Evolutionary conservation across 192 early-diverging fungal genomes (phyloP), one percentile per base, ranked within the genome.

Genomic region (Linnemannia zychae): DNA sequence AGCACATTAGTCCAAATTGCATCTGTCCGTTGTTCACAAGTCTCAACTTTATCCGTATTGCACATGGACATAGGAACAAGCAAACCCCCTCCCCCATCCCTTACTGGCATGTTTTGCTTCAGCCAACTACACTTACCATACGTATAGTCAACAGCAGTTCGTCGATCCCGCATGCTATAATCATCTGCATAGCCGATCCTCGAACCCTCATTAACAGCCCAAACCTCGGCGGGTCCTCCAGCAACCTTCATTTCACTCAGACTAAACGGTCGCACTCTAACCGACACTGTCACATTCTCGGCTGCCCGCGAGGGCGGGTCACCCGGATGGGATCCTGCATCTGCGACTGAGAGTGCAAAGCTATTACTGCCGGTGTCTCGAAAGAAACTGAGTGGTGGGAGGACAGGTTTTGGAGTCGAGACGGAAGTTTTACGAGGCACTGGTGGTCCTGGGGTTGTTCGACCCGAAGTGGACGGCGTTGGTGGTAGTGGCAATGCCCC

Each of bases 261-360:
- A 47, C 90, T 94, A 18, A 93, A 90, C 28, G 95, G 95, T 48
- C 95, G 88, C 40, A 93, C 87, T 48, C 95, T 90, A 49, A 96
- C 93, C n/a, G 93, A 90, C 40, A 96, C 95, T 37, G 93, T 92
- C 15, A 96, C 87, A 80, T 89, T 91, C 74, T 92, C 82, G 44
- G 82, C 82, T 17, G 60, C 47, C 28, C 72, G 12, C 34, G 37
- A 57, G 31, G 69, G 49, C 24, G 40, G 38, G 40, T 71, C 69
- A 4, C 60, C 72, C 15, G 34, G 34, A 1, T 37, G 33, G n/a
- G 50, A 53, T 1, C 72, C 81, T 16, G 63, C 72, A n/a, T 52
- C 73, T 1, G 68, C 82, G 9, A 72, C 67, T 12, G 82, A 77
- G 33, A 65, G 70, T 0, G 67, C 53, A 9, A 78, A 17, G 28